phyloP scores from a whole-genome alignment of 495 filamentous ascomycete genomes.

The Parmelia sp. region DNA sequence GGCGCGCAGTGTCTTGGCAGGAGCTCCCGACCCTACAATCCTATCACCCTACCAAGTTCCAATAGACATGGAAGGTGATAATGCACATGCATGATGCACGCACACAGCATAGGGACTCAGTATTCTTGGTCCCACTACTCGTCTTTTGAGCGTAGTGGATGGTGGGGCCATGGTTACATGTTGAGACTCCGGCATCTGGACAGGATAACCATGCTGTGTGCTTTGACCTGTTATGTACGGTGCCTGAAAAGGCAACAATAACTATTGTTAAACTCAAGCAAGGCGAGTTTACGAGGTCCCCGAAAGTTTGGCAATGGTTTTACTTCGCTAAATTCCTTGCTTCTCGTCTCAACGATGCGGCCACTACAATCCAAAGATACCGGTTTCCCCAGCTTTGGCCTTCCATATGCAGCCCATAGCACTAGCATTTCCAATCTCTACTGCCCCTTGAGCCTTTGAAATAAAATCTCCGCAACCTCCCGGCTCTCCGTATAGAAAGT shows the following conservation, averaged over 20 bases:
- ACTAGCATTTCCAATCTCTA: neutral
- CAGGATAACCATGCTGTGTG: neutral
- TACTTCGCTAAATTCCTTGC: neutral
- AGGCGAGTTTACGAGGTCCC: neutral
- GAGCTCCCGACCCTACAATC: neutral
- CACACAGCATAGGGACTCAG: no score
- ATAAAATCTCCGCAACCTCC: neutral
- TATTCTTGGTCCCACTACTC: no score
- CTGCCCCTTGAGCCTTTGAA: neutral
- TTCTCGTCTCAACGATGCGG: neutral
- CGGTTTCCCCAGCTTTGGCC: neutral
- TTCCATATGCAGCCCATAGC: neutral
- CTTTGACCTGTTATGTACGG: neutral
- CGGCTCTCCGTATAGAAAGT: neutral
- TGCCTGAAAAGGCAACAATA: neutral
- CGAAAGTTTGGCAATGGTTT: no score
- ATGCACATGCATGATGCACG: no score
- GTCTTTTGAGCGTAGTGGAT: no score
- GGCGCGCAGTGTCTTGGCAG: neutral
- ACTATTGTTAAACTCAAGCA: no score
- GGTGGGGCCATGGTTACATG: no score
- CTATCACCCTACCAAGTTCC: neutral
- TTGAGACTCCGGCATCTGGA: neutral
- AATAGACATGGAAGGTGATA: no score
- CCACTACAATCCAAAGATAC: neutral